Evolutionary conservation across 2,329 filamentous ascomycete species (phyloP).

Genomic region (Colletotrichum plurivorum): DNA sequence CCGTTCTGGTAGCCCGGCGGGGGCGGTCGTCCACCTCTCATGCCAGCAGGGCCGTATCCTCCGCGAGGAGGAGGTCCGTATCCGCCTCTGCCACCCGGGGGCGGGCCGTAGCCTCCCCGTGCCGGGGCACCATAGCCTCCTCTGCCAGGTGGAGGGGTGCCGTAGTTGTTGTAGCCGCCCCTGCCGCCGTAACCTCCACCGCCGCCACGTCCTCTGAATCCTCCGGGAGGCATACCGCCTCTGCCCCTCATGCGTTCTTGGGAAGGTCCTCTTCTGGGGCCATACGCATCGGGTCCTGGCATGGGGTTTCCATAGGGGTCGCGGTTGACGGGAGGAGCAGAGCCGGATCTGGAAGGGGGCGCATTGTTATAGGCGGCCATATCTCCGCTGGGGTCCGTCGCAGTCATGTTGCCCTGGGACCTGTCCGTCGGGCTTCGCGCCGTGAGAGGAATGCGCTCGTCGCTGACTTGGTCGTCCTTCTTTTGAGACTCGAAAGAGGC

Average conservation of each 20-base stretch:
- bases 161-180: constrained; percentile 55
- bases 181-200: constrained; percentile 57
- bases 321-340: constrained; percentile 52
- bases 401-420: constrained; percentile 61
- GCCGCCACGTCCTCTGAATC: constrained; percentile 60
- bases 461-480: constrained; percentile 72
- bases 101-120: constrained; percentile 49
- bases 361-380: constrained; percentile 48
- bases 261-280: constrained; percentile 61
- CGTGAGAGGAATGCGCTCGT: constrained; percentile 81
- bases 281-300: constrained; percentile 60
- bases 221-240: constrained; percentile 57
- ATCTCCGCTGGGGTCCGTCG: constrained; percentile 55
- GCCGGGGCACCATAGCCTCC: constrained; percentile 62
- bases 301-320: constrained; percentile 78
- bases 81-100: constrained; percentile 56
- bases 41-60: constrained; percentile 48
- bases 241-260: constrained; percentile 68
- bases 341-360: constrained; percentile 55
- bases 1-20: constrained; percentile 60
- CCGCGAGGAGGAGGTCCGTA: constrained; percentile 61
- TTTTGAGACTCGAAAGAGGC: constrained; percentile 78
- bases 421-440: constrained; percentile 72
- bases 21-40: constrained; percentile 56
- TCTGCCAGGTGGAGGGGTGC: constrained; percentile 47